Percentiles rank a stretch among this genome's conserved stretches.
Evolutionary conservation across 2,329 filamentous ascomycete genomes (phyloP).

Genomic region (Periglandula ipomoeae): DNA sequence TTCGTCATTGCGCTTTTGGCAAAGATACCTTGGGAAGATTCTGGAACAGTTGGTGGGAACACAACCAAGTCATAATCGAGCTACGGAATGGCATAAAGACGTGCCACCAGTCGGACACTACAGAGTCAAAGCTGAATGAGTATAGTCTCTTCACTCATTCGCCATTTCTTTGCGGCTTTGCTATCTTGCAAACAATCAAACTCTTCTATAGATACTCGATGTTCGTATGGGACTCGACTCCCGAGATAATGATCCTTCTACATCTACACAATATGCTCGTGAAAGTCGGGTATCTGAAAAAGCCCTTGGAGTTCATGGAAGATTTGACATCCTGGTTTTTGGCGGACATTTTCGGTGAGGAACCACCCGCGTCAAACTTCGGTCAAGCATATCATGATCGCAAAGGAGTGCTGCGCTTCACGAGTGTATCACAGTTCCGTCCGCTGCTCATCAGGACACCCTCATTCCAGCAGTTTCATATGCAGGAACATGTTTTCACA

Average conservation of each 20-base stretch:
- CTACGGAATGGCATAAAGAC: background rate
- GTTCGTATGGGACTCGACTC: conserved; percentile 28
- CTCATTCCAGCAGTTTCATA: conserved; percentile 11
- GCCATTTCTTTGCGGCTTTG: conserved; percentile 37
- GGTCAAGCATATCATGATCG: background rate
- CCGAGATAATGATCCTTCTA: conserved; percentile 29
- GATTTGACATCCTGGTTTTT: conserved; percentile 1
- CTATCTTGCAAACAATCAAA: conserved; percentile 34
- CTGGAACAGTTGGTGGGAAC: background rate
- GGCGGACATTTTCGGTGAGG: background rate
- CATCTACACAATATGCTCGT: conserved; percentile 41
- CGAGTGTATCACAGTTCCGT: background rate
- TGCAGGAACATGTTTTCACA: conserved; percentile 7
- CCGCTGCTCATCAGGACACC: conserved; percentile 11
- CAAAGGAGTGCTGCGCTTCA: background rate
- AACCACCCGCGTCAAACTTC: background rate
- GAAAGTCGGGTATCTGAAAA: conserved; percentile 27
- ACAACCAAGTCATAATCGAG: background rate
- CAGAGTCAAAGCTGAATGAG: too few species aligned
- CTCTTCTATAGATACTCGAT: conserved; percentile 25
- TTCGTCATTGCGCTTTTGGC: background rate
- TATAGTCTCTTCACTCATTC: conserved; percentile 41
- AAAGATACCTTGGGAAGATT: background rate
- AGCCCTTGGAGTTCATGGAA: conserved; percentile 23
- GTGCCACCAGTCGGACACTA: background rate